Base-by-base conservation (phyloP, 768 basidiomycete genomes). In the Rhodocollybia butyracea region DNA sequence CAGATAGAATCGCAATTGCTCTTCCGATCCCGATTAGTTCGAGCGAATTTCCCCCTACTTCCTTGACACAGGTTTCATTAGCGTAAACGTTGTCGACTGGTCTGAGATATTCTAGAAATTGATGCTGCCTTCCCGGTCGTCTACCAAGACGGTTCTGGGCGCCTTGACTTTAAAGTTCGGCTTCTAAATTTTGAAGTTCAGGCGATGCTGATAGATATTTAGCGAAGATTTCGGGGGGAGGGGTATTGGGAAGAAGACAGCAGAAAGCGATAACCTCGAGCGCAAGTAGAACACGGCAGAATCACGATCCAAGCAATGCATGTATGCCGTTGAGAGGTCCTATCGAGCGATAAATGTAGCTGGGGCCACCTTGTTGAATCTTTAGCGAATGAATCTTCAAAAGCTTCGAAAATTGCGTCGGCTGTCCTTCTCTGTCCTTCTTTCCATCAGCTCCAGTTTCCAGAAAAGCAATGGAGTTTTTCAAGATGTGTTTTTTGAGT, bases 1-100 rank as follows among this genome's bases (percentile, higher is more conserved):
- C 69, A 68, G 39, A 43, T 13, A 36, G 38, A 19, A 59, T 40
- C 13, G 58, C 58, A 17, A 43, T 51, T 15, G 58, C 55, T 5
- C 56, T 19, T 17, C 51, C 50, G 8, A 59, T 54, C 17, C 34
- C 50, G 39, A 32, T 51, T 10, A 38, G 34, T 24, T 36, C 50
- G 27, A 32, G 34, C 22, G 22, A 26, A 5, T 38, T 51, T 36
- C 50, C 36, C 7, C 34, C 50, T 15, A 39, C 36, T 27, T 36
- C 50, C 39, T 51, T 51, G 36, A 38, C 36, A 3, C 12, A 24
- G 15, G 36, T 51, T 22, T 15, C 50, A n/a, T 51, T 51, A 8
- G 36, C 50, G 21, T 51, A 39, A 5, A 51, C 19, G 13, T 51
- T 24, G 27, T 51, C 50, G 15, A 51, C n/a, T 6, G 50, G 50